Base-by-base conservation (phyloP, 495 filamentous ascomycete genomes). In the Extremus antarcticus region DNA sequence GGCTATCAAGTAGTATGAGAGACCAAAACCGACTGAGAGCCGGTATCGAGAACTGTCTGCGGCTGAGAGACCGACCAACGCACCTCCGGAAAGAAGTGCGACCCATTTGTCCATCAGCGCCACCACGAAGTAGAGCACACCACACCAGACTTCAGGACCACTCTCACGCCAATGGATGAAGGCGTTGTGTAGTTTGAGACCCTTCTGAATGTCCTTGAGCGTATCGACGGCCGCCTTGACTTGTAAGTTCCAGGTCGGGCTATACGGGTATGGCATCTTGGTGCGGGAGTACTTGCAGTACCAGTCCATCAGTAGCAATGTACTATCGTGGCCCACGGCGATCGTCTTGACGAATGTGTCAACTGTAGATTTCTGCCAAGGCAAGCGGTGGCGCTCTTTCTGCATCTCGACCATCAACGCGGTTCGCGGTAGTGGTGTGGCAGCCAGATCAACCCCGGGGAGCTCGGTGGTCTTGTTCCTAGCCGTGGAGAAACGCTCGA, bases 121-220 rank as follows among this genome's bases (percentile, higher is more conserved):
- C 39, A 80, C 63, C 19, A 83, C 56, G 53, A 83, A 83, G 68
- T 79, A 82, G 7, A 81, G 63, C 41, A 81, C 59, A 40, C 77
- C 76, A 51, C 76, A 45, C 29, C 78, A 77, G 16, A 83, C 71
- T 53, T 83, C 79, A 43, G 73, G 67, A 43, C 76, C 77, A 0
- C 76, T 74, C 25, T 78, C 72, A 8, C 79, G 77, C 78, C 78
- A 83, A 56, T 80, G 78, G 35, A 82, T 72, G 62, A 83, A 83
- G 2, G 78, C 73, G 60, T 76, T 82, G 66, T 83, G 79, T 15
- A 81, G 64, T 20, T 73, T 68, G 2, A 83, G 71, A 10, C 79
- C 79, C 61, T 79, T 80, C 56, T 82, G 79, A n/a, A 74, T 71
- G 51, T 73, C 73, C 25, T 70, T 70, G 47, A 82, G 65, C 25